A percentile compares a stretch with the other conserved stretches of the same genome.
Evolutionary conservation across 805 yeast species (phyloP).

Genomic region (Saturnispora kantuleensis): DNA sequence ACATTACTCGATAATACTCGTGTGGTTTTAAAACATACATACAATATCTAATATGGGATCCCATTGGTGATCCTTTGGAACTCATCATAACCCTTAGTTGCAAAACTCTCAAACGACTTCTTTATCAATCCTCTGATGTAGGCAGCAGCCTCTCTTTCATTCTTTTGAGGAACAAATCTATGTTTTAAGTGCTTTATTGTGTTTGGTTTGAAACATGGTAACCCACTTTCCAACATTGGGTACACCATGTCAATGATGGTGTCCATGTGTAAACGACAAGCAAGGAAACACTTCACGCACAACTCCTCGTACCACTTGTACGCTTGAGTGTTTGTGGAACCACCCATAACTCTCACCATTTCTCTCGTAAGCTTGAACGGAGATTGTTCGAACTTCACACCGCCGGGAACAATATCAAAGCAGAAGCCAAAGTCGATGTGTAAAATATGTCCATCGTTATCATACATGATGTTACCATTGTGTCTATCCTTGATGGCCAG

Average conservation of each 20-base stretch:
- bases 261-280: constrained; percentile 82
- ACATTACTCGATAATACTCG: neutral
- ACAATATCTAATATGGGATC: constrained; percentile 65
- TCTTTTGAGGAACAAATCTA: constrained; percentile 73
- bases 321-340: constrained; percentile 72
- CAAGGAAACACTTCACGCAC: constrained; percentile 84
- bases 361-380: constrained; percentile 95
- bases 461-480: constrained; percentile 96
- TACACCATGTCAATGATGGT: constrained; percentile 72
- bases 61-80: constrained; percentile 96
- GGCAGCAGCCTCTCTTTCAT: constrained; percentile 77
- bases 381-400: constrained; percentile 95
- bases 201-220: constrained; percentile 89
- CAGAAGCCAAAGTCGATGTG: constrained; percentile 98
- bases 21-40: neutral
- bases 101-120: constrained; percentile 77
- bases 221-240: constrained; percentile 92
- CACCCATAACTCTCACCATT: constrained; percentile 97
- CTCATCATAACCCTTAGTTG: constrained; percentile 93
- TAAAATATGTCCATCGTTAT: constrained; percentile 85
- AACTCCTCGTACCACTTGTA: constrained; percentile 90
- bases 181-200: constrained; percentile 70
- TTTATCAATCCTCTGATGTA: constrained; percentile 66
- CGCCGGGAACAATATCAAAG: constrained; percentile 98
- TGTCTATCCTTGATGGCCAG: constrained; percentile 95